phyloP scores from a whole-genome alignment of 192 early-diverging fungal species.

The Diversispora eburnea region DNA sequence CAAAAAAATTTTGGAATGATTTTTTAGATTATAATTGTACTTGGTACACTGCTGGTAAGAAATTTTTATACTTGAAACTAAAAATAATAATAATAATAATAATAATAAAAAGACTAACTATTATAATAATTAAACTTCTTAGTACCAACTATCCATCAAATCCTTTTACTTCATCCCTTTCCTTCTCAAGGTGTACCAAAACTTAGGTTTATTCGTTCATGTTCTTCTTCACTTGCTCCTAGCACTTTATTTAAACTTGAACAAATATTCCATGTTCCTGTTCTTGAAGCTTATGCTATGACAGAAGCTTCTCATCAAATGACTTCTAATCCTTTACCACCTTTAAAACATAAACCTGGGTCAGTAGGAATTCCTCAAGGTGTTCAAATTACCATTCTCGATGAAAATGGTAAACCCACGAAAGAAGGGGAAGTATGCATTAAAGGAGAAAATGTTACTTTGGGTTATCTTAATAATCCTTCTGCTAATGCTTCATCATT shows the following conservation, averaged over 20 bases:
- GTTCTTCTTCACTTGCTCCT: constrained; percentile 73
- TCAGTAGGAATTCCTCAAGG: constrained; percentile 76
- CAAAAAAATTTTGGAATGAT: constrained; percentile 72
- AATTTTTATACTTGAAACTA: too few species aligned
- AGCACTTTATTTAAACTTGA: constrained; percentile 64
- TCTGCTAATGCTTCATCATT: constrained; percentile 62
- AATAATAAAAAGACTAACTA: not conserved
- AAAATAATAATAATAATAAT: not conserved
- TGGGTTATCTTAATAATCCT: constrained; percentile 70
- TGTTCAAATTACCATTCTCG: constrained; percentile 67
- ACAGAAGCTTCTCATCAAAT: constrained; percentile 89
- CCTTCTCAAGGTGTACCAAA: constrained; percentile 40
- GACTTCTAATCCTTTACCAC: constrained; percentile 75
- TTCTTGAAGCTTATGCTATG: constrained; percentile 84
- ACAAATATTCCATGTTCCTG: constrained; percentile 59
- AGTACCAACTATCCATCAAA: constrained; percentile 87
- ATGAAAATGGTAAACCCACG: constrained; percentile 53
- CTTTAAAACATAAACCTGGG: constrained; percentile 65
- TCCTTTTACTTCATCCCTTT: constrained; percentile 55
- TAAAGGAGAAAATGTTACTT: constrained; percentile 76
- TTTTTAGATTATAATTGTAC: constrained; percentile 53
- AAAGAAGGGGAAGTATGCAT: constrained; percentile 80
- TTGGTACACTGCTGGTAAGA: constrained; percentile 65
- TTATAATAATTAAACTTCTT: not conserved
- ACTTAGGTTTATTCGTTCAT: constrained; percentile 78